Evolutionary conservation across 2,329 filamentous ascomycete species (phyloP), one percentile per base, ranked within the genome.

Genomic region (Xylariaceae sp.): DNA sequence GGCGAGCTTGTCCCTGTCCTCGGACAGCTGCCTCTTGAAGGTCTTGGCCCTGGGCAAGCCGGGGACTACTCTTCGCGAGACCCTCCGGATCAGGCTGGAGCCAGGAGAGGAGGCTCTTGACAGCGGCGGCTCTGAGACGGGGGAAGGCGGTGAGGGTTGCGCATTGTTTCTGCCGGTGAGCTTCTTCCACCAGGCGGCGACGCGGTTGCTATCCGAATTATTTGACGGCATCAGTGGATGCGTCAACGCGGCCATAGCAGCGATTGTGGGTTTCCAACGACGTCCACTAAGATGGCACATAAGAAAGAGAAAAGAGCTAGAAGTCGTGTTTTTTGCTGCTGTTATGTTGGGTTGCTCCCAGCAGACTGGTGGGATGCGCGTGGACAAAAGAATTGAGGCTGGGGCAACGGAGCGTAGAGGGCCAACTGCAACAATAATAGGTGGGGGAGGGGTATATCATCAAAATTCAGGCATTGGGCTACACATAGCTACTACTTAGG

Each of bases 21-120:
- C 91, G 22, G 88, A 92, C 62, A 86, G 79, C 64, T 92, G 88
- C 57, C 90, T 80, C 66, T 83, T 86, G 67, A 94, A 90, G 0
- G 88, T 94, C 57, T 85, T 80, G 4, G 83, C 74, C 39, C 88
- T 80, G 32, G 89, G 88, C 29, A 95, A 70, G 14, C 85, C 85
- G 16, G 89, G 85, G 14, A 91, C 81, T n/a, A 89, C 87, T 59
- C 76, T 82, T 55, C 80, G 67, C 22, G 71, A 71, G 48, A 68
- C 63, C 49, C 72, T 72, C 43, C 69, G 68, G 19, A 69, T 65
- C 37, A 71, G 47, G 35, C 65, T 67, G 19, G 63, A 59, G 32
- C 42, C 48, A 11, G 53, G 47, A 14, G 55, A 57, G 16, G 55
- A 49, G 22, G 56, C 53, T 38, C 56, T 47, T 32, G 56, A 56